Evolutionary conservation across 1,284 basidiomycete genomes (phyloP).

Genomic region (Omphalotus olearius): DNA sequence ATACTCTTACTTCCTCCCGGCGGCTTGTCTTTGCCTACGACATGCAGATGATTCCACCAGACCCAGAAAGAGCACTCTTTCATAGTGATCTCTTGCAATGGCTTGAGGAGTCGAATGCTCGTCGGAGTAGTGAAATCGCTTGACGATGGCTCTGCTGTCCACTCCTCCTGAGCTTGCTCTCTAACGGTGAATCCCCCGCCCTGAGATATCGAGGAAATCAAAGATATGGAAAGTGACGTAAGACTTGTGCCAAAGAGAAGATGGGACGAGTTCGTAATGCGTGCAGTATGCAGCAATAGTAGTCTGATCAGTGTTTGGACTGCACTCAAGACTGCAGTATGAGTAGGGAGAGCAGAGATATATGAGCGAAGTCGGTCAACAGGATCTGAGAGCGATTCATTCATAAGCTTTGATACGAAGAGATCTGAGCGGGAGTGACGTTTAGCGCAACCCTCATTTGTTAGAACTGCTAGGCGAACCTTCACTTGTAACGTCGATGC

Average conservation of each 20-base stretch:
- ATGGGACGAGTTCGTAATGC: slow-evolving; percentile 60
- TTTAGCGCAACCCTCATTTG: neutral
- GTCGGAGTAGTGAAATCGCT: slow-evolving; percentile 5
- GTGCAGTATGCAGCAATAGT: slow-evolving; percentile 66
- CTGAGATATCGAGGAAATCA: slow-evolving; percentile 74
- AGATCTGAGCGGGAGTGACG: slow-evolving; percentile 23
- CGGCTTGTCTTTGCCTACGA: slow-evolving; percentile 49
- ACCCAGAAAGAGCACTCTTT: slow-evolving; percentile 82
- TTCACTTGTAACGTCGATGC: slow-evolving; percentile 47
- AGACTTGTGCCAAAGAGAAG: slow-evolving; percentile 79
- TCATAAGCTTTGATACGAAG: slow-evolving; percentile 20
- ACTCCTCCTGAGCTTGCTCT: slow-evolving; percentile 70
- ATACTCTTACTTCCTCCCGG: slow-evolving; percentile 58
- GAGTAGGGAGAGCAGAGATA: slow-evolving; percentile 70
- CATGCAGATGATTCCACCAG: slow-evolving; percentile 59
- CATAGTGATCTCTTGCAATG: slow-evolving; percentile 72
- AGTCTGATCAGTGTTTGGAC: slow-evolving; percentile 63
- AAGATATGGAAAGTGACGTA: slow-evolving; percentile 73
- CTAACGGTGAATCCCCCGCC: slow-evolving; percentile 78
- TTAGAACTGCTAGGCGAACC: slow-evolving; percentile 32
- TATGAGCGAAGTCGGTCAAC: slow-evolving; percentile 50
- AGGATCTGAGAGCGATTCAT: slow-evolving; percentile 30
- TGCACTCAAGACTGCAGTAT: slow-evolving; percentile 66
- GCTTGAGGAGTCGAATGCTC: slow-evolving; percentile 58
- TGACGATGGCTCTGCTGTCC: slow-evolving; percentile 31